Evolutionary conservation across 345 rosid genomes (phyloP).

Genomic region (Euphorbia pulcherrima): DNA sequence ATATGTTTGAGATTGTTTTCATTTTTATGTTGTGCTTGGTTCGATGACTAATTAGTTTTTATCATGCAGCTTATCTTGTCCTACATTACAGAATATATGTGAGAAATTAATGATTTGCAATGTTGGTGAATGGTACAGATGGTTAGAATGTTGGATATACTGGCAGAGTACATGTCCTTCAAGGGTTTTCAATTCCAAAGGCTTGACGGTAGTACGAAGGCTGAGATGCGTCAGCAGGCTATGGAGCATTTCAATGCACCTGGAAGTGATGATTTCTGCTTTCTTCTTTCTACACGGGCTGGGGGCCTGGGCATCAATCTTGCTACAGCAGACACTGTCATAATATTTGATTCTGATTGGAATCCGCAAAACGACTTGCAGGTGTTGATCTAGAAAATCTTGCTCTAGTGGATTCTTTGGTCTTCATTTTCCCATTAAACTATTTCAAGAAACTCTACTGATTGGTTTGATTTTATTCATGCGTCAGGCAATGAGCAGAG

Average conservation of each 20-base stretch:
- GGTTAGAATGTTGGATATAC: conserved; percentile 98
- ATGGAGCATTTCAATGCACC: conserved; percentile 99
- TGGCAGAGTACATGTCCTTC: conserved; percentile 80
- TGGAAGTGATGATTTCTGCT: conserved; percentile 98
- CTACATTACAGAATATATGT: neutral
- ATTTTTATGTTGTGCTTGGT: neutral
- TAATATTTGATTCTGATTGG: conserved; percentile 99
- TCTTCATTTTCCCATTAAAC: neutral
- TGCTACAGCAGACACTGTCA: conserved; percentile 97
- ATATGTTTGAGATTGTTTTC: neutral
- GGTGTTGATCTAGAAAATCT: conserved; percentile 35
- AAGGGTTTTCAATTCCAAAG: conserved; percentile 98
- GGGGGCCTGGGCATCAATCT: conserved; percentile 99
- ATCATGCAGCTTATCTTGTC: neutral
- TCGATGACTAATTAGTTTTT: neutral
- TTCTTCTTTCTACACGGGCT: conserved; percentile 97
- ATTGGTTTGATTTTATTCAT: conserved; percentile 19
- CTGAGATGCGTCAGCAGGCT: conserved; percentile 98
- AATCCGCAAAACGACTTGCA: conserved; percentile 98
- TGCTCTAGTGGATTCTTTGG: neutral
- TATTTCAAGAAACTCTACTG: neutral
- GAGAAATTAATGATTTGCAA: conserved; percentile 7
- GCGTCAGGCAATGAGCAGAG: conserved; percentile 98
- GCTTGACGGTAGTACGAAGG: conserved; percentile 99
- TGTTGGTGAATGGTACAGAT: conserved; percentile 49